Evolutionary conservation across 164 flowering plant genomes (phyloP).

Genomic region (Vitis labrusca): DNA sequence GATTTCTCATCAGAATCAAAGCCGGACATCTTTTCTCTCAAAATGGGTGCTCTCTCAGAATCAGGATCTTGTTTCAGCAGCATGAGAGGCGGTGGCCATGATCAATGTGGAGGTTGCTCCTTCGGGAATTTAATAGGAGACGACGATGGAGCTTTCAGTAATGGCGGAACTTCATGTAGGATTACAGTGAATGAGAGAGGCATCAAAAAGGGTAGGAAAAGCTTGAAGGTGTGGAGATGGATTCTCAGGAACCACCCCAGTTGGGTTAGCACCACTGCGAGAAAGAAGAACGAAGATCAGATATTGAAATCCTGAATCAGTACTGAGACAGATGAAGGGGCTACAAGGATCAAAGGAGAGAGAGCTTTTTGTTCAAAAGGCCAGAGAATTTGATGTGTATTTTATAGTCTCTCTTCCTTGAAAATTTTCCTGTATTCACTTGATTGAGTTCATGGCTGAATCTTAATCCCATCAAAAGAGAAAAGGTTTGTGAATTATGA

Average conservation of each 20-base stretch:
- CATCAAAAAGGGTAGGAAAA: constrained; percentile 38
- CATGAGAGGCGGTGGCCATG: constrained; percentile 19
- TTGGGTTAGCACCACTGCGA: constrained; percentile 11
- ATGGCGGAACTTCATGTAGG: constrained; percentile 48
- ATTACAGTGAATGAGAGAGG: constrained; percentile 45
- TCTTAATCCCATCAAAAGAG: too few relatives aligned
- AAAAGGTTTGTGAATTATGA: too few relatives aligned
- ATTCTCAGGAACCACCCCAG: constrained; percentile 37
- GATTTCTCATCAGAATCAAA: constrained; percentile 37
- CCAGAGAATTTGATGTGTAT: neutral
- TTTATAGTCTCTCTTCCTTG: too few relatives aligned
- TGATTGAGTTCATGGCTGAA: too few relatives aligned
- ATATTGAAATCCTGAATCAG: neutral
- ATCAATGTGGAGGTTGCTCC: constrained; percentile 13
- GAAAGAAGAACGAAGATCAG: constrained; percentile 15
- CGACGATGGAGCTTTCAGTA: constrained; percentile 13
- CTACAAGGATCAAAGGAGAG: neutral
- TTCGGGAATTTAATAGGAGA: constrained; percentile 14
- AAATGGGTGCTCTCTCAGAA: constrained; percentile 16
- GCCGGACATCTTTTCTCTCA: constrained; percentile 22
- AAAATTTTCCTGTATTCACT: too few relatives aligned
- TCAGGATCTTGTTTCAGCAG: constrained; percentile 28
- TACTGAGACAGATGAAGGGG: neutral
- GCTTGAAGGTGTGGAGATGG: constrained; percentile 67
- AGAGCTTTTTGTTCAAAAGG: too few relatives aligned